Base-by-base conservation (phyloP, 176 grass and related monocot species). In the Areca catechu region DNA sequence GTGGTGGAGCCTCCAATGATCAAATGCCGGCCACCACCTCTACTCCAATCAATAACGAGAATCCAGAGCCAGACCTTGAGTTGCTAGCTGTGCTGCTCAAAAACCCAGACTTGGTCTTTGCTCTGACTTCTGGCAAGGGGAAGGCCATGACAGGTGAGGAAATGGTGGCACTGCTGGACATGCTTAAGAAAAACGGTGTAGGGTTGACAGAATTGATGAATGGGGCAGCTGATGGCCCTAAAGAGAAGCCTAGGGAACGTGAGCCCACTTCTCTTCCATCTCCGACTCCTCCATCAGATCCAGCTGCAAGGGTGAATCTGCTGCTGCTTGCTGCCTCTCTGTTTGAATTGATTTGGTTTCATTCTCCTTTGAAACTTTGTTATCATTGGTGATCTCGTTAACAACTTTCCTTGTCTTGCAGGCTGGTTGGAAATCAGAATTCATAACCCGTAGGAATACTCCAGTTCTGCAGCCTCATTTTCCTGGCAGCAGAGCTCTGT, bases 61-160 rank as follows among this genome's bases (percentile, higher is more conserved):
- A 48, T 34, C 22, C 72, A 20, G 81, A 85, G 29, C 76, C 93
- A 4, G 93, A 98, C 72, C 74, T 89, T 50, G 93, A 92, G 76
- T 79, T 98, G 59, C 88, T 98, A 29, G 85, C 88, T 0, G 87
- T 98, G 69, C 72, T 98, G 67, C 79, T 98, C 24, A 92, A 85
- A 67, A 98, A 98, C 71, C 93, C 93, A 0, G 78, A 98, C 60
- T 74, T 98, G 51, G 93, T 98, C 2, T 92, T 98, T 80, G 93
- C 93, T 58, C 50, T 98, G 58, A 92, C 93, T 51, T 88, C 83
- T 15, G 80, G 72, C 30, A 64, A 85, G 48, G 73, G 67, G 7
- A 72, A 64, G 24, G 72, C 22, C 24, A 27, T 92, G 24, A 54
- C 78, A 16, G 80, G 49, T 16, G 88, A 85, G 25, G 84, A 92